These are phyloP conservation scores for Auricularia cornea DNA, from an alignment of 768 basidiomycete species.

Conservation along the genomic window DNA sequence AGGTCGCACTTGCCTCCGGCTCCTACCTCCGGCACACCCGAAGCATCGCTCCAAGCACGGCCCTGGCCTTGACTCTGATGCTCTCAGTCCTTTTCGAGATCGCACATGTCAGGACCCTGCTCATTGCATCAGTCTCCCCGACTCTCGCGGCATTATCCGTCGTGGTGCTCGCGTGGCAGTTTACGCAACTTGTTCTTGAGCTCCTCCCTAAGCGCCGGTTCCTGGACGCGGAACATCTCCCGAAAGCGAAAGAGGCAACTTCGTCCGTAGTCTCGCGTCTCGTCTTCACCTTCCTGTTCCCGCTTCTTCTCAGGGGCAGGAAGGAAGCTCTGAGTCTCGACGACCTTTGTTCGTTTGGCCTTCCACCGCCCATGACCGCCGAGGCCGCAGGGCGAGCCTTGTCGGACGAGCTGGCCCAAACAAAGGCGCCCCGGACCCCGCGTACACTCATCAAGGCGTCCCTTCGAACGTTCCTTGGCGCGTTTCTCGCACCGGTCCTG, in stretches of 20 bases:
- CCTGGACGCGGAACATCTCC: background rate
- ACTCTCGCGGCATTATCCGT: background rate
- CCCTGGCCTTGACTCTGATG: background rate
- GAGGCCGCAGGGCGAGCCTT: background rate
- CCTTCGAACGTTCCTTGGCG: background rate
- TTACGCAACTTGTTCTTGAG: background rate
- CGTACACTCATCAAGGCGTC: constrained; percentile 1
- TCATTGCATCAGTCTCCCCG: background rate
- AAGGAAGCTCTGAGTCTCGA: background rate
- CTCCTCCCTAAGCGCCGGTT: background rate
- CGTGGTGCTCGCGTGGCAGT: background rate
- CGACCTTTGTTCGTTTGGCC: background rate
- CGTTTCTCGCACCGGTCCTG: background rate
- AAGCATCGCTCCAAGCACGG: background rate
- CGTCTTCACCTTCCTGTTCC: background rate
- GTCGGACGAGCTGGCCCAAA: background rate
- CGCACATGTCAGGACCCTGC: background rate
- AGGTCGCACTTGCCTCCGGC: background rate
- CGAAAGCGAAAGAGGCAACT: background rate
- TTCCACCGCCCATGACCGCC: background rate
- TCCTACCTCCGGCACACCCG: background rate
- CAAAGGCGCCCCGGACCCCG: background rate
- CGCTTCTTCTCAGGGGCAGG: background rate
- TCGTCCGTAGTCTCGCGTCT: background rate
- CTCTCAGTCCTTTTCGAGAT: background rate